Conservation (phyloP, 2,329 filamentous ascomycete genomes). For the Alternaria tenuissima region DNA sequence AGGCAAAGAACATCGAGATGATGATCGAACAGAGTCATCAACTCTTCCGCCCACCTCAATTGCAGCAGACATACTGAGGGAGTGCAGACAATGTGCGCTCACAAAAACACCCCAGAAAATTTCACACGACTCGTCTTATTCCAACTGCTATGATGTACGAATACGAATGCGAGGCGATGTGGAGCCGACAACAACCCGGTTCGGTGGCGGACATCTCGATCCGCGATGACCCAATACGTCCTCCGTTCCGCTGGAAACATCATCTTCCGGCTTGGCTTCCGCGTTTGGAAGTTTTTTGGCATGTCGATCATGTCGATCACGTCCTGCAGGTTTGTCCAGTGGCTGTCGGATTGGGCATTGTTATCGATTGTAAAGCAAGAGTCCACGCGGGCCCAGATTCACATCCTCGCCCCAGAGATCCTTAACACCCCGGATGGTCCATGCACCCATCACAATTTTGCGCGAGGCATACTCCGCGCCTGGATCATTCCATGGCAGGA, state of each 20-base stretch:
- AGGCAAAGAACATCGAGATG: conserved; percentile 50
- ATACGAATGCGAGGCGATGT: not conserved
- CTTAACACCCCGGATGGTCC: not conserved
- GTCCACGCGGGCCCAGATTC: not conserved
- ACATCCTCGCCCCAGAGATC: not conserved
- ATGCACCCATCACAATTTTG: not conserved
- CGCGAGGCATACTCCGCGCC: not conserved
- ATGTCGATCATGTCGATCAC: conserved; percentile 17
- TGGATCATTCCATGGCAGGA: not conserved
- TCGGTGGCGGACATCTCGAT: not conserved
- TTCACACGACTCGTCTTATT: not conserved
- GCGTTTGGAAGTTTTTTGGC: conserved; percentile 1
- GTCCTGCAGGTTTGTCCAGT: not conserved
- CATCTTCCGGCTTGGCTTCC: not conserved
- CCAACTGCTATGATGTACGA: not conserved
- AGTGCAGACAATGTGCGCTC: not conserved
- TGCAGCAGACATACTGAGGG: conserved; percentile 42
- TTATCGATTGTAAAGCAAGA: not conserved
- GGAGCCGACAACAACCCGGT: not conserved
- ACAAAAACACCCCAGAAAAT: not conserved
- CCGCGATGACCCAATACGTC: not conserved
- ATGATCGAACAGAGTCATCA: conserved; percentile 54
- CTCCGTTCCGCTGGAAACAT: not conserved
- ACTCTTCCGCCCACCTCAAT: conserved; percentile 43
- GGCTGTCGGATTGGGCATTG: not conserved